Evolutionary conservation across 2,329 filamentous ascomycete species (phyloP), one percentile per base, ranked within the genome.

Genomic region (Neonectria faginata): DNA sequence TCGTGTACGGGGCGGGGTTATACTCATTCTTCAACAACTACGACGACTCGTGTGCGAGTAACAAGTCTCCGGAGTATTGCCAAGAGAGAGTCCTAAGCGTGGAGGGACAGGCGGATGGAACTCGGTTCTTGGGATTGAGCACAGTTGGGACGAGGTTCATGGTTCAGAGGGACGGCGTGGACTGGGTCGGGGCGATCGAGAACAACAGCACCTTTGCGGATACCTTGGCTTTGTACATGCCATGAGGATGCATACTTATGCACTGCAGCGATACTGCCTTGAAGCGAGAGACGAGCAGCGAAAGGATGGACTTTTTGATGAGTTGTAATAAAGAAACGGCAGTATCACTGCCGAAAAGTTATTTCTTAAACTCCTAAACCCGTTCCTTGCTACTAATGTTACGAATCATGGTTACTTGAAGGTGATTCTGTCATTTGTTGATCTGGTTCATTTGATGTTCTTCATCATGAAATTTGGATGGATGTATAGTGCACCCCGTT

Each of bases 11-110:
- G 8, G 86, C 85, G 0, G 91, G 90, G 0, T 72, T 91, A 14
- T 93, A 92, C 78, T 87, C 84, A 3, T 91, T 91, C 81, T 92
- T 91, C 75, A 83, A 86, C 74, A 87, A 90, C 76, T 91, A 91
- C 77, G 83, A 79, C 57, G 82, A 82, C 11, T 70, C 76, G 0
- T 87, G 85, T 73, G 83, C 81, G 44, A 77, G 78, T 36, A 74
- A 81, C 57, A 74, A 73, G 2, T 80, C 79, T 11, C 79, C 74
- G 5, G 77, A 79, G 31, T 77, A 78, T 47, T 87, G 85, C 75
- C 85, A 87, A 73, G 74, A 80, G 55, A 77, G 80, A 44, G 82
- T 85, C 45, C 68, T 81, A 22, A 75, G 75, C 39, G 62, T 78
- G 25, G 59, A 73, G 50, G 71, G 69, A 8, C 59, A 50, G 8